Base-by-base conservation (phyloP, 1,139 yeast species). In the Scheffersomyces lignicola region DNA sequence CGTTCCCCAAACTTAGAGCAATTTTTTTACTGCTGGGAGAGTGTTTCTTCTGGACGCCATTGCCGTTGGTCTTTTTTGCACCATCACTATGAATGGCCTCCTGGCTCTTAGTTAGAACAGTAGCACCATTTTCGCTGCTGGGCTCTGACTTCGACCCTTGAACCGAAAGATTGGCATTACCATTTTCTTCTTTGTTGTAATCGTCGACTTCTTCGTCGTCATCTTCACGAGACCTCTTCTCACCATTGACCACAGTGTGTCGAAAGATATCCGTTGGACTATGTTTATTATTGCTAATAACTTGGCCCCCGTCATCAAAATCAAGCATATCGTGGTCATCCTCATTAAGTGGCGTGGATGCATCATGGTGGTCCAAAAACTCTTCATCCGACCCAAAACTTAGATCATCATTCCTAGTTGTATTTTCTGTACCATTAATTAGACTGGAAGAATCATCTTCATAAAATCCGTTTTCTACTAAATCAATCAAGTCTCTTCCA, bases 401-500 rank as follows among this genome's bases (percentile, higher is more conserved):
- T n/a, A 51, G 38, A n/a, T 51, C 56, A 18, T 53, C 60, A 7
- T 53, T 52, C 18, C 35, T 40, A 12, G 37, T 34, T 9, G 42
- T 36, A 23, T 30, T 32, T 20, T 24, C 41, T 12, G 32, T 26
- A 7, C 31, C 21, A 29, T 31, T 36, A 17, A 44, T 18, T 4
- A 26, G 7, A 26, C 29, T 15, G 10, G 29, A 26, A 7, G 29
- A 26, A 26, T 26, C 18, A 26, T 25, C 30, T 8, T 51, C 56
- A 37, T 49, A 49, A 36, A 54, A 54, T 8, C 48, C 50, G 30
- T 51, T 49, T 28, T 57, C 65, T 26, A 60, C 63, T 40, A 47
- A 52, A 37, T 49, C 62, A 42, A 52, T 54, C 43, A 54, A 65
- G 46, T 44, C 66, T 31, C 37, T 49, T 33, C 62, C 75, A 1